Percentiles rank a stretch among this genome's conserved stretches.
phyloP scores from a whole-genome alignment of 139 green algal genomes.

The Chlorella sp. region DNA sequence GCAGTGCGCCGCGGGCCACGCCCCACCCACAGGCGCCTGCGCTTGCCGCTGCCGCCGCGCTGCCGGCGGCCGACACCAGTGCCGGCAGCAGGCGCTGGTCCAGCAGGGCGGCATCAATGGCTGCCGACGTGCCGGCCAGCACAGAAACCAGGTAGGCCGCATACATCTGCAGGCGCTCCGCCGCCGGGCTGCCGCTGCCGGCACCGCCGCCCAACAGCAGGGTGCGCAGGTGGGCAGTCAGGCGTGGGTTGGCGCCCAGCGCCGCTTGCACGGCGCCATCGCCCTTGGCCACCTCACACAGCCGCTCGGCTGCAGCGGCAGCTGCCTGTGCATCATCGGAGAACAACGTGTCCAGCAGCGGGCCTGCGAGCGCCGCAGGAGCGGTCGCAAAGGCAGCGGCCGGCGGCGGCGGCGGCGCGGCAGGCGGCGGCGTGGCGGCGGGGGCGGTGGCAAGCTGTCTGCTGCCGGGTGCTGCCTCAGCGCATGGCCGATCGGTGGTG shows the following conservation, averaged over 20 bases:
- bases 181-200: neutral
- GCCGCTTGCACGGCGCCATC: neutral
- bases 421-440: neutral
- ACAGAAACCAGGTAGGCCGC: slow-evolving; percentile 13
- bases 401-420: neutral
- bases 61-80: neutral
- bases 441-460: too few species aligned
- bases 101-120: neutral
- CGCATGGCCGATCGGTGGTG: too few species aligned
- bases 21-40: neutral
- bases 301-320: neutral
- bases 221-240: neutral
- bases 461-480: too few species aligned
- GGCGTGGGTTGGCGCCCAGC: neutral
- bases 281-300: slow-evolving; percentile 6
- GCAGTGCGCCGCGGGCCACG: neutral
- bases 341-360: neutral
- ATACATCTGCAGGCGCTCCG: slow-evolving; percentile 6
- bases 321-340: neutral
- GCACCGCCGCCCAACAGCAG: neutral
- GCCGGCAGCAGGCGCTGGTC: slow-evolving; percentile 4
- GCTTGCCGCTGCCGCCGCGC: neutral
- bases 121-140: slow-evolving; percentile 3
- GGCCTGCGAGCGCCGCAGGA: neutral
- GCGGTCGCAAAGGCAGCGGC: neutral